These are phyloP conservation scores for Russula abietina DNA, from an alignment of 768 basidiomycete species.

Conservation along the genomic window DNA sequence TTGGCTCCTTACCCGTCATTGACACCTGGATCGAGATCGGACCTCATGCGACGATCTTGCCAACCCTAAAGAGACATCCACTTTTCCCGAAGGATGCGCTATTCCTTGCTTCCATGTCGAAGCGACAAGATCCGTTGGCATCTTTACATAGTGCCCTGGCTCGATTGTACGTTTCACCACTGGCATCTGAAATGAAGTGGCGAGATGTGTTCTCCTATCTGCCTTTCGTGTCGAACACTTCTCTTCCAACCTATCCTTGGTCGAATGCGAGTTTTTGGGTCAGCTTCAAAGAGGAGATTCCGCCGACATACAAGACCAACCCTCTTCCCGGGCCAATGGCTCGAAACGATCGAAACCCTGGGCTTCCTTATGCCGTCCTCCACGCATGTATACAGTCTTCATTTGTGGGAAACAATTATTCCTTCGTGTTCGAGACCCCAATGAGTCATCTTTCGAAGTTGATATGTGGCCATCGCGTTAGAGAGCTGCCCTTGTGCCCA, in stretches of 20 bases:
- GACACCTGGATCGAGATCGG: slow-evolving; percentile 63
- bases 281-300: slow-evolving; percentile 34
- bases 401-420: slow-evolving; percentile 28
- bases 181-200: slow-evolving; percentile 44
- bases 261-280: slow-evolving; percentile 53
- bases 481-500: slow-evolving; percentile 46
- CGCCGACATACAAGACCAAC: neutral
- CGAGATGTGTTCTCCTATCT: slow-evolving; percentile 46
- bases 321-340: neutral
- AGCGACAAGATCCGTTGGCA: slow-evolving; percentile 39
- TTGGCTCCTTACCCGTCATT: slow-evolving; percentile 28
- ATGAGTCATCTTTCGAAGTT: slow-evolving; percentile 38
- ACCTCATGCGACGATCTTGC: slow-evolving; percentile 51
- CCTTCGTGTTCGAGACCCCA: slow-evolving; percentile 51
- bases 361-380: slow-evolving; percentile 34
- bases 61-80: slow-evolving; percentile 47
- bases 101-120: slow-evolving; percentile 48
- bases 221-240: slow-evolving; percentile 35
- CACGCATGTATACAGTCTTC: slow-evolving; percentile 33
- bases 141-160: slow-evolving; percentile 44
- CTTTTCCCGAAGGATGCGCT: slow-evolving; percentile 31
- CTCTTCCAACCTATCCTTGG: slow-evolving; percentile 62
- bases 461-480: slow-evolving; percentile 56
- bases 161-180: slow-evolving; percentile 40
- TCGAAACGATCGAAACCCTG: neutral